Evolutionary conservation across 2,329 filamentous ascomycete species (phyloP), one percentile per base, ranked within the genome.

Genomic region (Cordyceps farinosa): DNA sequence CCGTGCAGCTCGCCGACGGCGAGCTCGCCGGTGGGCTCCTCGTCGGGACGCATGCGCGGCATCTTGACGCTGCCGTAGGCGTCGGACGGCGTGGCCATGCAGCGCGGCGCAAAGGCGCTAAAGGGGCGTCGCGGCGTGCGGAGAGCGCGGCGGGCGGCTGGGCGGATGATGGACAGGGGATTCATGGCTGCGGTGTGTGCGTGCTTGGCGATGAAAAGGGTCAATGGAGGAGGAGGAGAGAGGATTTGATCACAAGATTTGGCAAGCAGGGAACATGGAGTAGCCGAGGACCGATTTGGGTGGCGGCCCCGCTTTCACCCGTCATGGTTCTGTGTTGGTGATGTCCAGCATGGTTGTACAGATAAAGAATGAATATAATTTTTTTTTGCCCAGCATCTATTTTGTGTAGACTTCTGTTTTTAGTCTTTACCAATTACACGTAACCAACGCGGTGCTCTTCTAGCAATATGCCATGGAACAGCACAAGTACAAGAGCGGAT

Each of bases 1-100:
- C 92, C 92, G 74, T 96, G 87, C 72, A 97, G 87, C 81, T 97
- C 92, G 72, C 92, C 92, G 70, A 95, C 90, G 51, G 81, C 87
- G 65, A 96, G 83, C 69, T 97, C 91, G 45, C 66, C 56, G 27
- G 63, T 9, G n/a, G 59, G 57, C 10, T 45, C 34, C 9, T 53
- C 53, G 64, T 64, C 44, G 51, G 51, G 42, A 64, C 50, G 69
- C 55, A 22, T 68, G 64, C 65, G 82, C 64, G 8, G 69, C 66
- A 63, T 70, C 64, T 47, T 53, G 67, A 66, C 44, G 51, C 44
- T 69, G 69, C 54, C 66, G 45, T 66, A 65, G 15, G 48, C 50
- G 45, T 69, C 63, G 58, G 68, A 67, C 42, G 66, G 64, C 22
- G 65, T 62, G 42, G 59, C 59, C 22, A 22, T 27, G 29, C 29